Evolutionary conservation across 116 monocot genomes (phyloP), one percentile per base, ranked within the genome.

Genomic region (Phalaenopsis hybrid): DNA sequence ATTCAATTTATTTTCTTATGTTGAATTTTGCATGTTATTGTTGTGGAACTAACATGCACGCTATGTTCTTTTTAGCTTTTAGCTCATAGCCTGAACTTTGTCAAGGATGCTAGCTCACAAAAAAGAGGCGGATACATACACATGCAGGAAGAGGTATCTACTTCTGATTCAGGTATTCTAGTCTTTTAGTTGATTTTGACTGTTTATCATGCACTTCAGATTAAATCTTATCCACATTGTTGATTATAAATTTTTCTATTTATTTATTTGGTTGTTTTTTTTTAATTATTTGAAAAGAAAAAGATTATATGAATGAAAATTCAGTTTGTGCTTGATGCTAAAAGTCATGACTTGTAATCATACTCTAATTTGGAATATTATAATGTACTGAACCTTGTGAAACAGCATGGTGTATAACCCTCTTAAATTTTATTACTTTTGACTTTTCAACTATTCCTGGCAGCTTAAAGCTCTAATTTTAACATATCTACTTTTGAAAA

Each of bases 81-180:
- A 75, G 85, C 80, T 73, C 57, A 82, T 45, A 84, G 68, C 77
- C 8, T 91, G 8, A 79, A 59, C 65, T 85, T 83, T 90, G 90
- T 90, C 6, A 55, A 72, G 63, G 31, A 78, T 16, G 28, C 21
- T 45, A 21, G 16, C 4, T n/a, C 58, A 8, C 18, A 44, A 25
- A 75, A 76, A 44, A 52, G 79, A 55, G 10, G 8, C 43, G 25
- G 63, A 8, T 41, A 16, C 10, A 20, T 76, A 2, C 44, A 18
- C 37, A 70, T 55, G 76, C 21, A 13, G 63, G 21, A 79, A 10
- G 34, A 25, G 16, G 4, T 48, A 21, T 59, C 75, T 80, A 49
- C 77, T 70, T 57, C 34, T 79, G 49, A 55, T 76, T 81, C 74
- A 81, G 87, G 80, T 86, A 76, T 8, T 75, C 46, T 20, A 45